Conservation (phyloP, 306 rosid genomes). For the Glycine latifolia region DNA sequence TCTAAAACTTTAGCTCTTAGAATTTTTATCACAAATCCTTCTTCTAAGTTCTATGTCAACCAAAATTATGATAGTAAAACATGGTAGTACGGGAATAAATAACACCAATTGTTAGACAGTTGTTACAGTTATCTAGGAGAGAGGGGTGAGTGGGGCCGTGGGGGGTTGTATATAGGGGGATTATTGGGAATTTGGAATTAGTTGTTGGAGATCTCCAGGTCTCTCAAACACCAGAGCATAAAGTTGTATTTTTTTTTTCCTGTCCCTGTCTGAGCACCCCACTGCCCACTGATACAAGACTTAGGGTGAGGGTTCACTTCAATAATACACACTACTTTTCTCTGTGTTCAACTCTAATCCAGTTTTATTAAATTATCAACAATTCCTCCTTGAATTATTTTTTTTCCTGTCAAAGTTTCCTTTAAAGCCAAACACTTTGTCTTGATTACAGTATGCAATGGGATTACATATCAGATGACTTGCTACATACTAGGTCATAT, state of each 20-base stretch:
- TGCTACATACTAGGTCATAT: background rate
- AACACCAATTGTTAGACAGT: background rate
- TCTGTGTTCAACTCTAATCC: background rate
- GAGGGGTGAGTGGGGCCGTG: background rate
- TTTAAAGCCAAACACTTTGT: background rate
- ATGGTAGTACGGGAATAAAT: background rate
- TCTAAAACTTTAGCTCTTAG: background rate
- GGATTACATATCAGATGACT: background rate
- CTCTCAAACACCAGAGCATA: background rate
- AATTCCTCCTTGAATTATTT: background rate
- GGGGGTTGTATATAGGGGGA: background rate
- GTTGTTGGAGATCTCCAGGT: background rate
- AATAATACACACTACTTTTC: background rate
- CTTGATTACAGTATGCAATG: background rate
- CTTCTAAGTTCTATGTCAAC: background rate
- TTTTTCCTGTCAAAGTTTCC: background rate
- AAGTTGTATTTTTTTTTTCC: background rate
- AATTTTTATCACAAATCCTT: background rate
- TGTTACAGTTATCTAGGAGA: background rate
- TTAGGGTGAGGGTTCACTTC: background rate
- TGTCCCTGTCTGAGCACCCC: background rate
- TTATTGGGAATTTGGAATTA: background rate
- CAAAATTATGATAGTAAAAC: background rate
- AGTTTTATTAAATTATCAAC: background rate
- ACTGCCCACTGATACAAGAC: background rate